Evolutionary conservation across 129 eudicot species (phyloP).

Genomic region (sunflower (Helianthus annuus)): DNA sequence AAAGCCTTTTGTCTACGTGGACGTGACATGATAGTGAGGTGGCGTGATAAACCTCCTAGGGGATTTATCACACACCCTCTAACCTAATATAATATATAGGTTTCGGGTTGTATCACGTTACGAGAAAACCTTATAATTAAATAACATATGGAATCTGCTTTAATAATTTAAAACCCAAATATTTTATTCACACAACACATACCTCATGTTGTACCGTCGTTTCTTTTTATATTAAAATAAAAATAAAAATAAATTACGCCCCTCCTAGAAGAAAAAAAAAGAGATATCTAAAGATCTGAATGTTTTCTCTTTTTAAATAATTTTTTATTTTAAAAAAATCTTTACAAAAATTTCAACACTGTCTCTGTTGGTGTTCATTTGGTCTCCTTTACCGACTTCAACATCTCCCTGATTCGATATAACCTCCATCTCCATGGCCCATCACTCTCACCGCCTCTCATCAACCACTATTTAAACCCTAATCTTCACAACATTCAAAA

Average conservation of each 20-base stretch:
- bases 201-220: background rate
- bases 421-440: background rate
- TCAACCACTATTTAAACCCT: slow-evolving; percentile 1
- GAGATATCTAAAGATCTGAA: background rate
- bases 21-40: too few species aligned
- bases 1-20: too few species aligned
- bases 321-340: background rate
- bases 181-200: background rate
- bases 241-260: background rate
- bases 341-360: background rate
- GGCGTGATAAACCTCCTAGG: too few species aligned
- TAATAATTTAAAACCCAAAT: background rate
- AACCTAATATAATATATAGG: too few species aligned
- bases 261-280: background rate
- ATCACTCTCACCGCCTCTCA: background rate
- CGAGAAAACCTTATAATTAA: too few species aligned
- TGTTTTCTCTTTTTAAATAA: background rate
- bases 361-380: slow-evolving; percentile 15
- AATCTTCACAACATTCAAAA: background rate
- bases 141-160: too few species aligned
- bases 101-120: too few species aligned
- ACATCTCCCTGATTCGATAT: background rate
- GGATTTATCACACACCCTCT: too few species aligned
- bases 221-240: background rate
- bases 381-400: slow-evolving; percentile 7